Percentiles rank a stretch among this genome's conserved stretches.
These are phyloP conservation scores for Agaricales sp. DNA, from an alignment of 1,284 basidiomycete species.

Conservation along the genomic window DNA sequence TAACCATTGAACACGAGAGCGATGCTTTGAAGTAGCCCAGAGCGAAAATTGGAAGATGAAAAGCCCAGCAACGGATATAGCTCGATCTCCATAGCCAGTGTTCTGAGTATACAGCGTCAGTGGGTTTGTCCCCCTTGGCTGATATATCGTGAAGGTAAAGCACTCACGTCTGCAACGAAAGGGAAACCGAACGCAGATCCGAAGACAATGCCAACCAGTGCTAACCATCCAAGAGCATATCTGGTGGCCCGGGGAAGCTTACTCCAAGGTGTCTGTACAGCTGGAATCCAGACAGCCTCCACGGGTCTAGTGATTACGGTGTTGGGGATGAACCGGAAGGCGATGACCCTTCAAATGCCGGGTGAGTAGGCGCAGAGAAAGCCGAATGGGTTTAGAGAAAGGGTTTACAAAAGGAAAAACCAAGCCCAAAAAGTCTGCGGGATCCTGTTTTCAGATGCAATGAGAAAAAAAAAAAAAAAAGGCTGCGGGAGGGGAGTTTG, in stretches of 20 bases:
- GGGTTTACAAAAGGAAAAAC: constrained; percentile 59
- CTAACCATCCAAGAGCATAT: constrained; percentile 61
- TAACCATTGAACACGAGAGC: constrained; percentile 59
- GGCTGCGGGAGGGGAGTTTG: constrained; percentile 8
- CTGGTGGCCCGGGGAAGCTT: constrained; percentile 47
- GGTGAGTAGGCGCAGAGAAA: too few species aligned
- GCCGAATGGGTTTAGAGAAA: neutral
- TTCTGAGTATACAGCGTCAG: constrained; percentile 28
- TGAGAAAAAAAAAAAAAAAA: constrained; percentile 7
- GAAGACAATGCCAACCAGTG: constrained; percentile 64
- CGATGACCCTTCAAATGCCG: constrained; percentile 61
- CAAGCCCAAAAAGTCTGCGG: constrained; percentile 74
- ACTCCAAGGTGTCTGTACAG: constrained; percentile 61
- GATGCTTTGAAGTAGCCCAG: constrained; percentile 51
- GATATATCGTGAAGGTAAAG: neutral
- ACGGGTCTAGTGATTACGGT: constrained; percentile 57
- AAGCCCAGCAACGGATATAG: constrained; percentile 74
- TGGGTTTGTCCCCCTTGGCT: too few species aligned
- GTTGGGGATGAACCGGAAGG: constrained; percentile 71
- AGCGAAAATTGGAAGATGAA: constrained; percentile 69
- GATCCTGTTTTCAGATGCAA: constrained; percentile 38
- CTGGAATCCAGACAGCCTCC: constrained; percentile 51
- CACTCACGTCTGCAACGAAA: constrained; percentile 40
- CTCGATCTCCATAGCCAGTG: constrained; percentile 64
- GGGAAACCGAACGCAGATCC: constrained; percentile 77